Evolutionary conservation across 345 rosid genomes (phyloP).

Genomic region (Salix udensis): DNA sequence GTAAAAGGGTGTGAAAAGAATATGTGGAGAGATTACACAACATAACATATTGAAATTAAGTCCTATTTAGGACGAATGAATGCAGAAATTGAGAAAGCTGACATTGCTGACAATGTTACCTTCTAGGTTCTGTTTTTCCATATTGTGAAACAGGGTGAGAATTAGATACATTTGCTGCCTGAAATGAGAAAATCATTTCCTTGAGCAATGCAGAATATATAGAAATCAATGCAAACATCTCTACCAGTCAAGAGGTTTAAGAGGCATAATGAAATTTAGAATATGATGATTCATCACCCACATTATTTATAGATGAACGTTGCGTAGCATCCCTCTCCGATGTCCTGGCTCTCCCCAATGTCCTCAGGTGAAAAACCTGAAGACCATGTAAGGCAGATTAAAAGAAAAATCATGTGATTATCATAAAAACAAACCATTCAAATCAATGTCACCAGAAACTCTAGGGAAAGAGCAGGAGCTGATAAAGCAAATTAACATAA

Average conservation of each 20-base stretch:
- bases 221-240: background rate
- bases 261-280: background rate
- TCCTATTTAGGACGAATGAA: background rate
- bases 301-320: conserved; percentile 20
- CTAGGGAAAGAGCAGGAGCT: background rate
- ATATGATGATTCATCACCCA: conserved; percentile 16
- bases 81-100: background rate
- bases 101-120: conserved; percentile 21
- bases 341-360: conserved; percentile 45
- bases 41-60: no score
- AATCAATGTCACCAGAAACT: background rate
- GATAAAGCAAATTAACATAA: background rate
- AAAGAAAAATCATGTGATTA: background rate
- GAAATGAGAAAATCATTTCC: conserved; percentile 12
- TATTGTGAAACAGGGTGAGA: conserved; percentile 21
- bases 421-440: background rate
- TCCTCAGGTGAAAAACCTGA: conserved; percentile 43
- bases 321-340: conserved; percentile 40
- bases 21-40: no score
- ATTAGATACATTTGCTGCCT: conserved; percentile 19
- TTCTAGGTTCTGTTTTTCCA: conserved; percentile 21
- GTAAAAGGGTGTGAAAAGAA: background rate
- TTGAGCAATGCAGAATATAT: background rate
- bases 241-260: background rate
- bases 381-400: conserved; percentile 4